A percentile compares a stretch with the other conserved stretches of the same genome.
phyloP scores from a whole-genome alignment of 345 rosid species.

The Laguncularia racemosa region DNA sequence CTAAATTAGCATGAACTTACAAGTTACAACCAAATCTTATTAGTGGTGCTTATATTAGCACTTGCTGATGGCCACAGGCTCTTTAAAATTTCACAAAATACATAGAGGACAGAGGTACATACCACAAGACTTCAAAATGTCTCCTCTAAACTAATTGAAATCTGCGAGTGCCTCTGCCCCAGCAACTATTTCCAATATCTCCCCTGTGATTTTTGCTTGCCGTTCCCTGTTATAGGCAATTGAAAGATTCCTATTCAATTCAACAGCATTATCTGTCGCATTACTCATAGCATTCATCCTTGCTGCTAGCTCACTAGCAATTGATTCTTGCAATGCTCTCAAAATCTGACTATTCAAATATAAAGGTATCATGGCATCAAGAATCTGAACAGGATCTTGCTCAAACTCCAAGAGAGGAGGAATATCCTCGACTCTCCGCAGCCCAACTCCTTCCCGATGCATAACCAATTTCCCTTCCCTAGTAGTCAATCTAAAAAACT shows the following conservation, averaged over 20 bases:
- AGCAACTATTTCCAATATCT: slow-evolving; percentile 75
- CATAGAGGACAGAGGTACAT: neutral
- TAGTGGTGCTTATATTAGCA: too few relatives aligned
- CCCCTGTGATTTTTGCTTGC: slow-evolving; percentile 74
- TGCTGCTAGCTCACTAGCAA: slow-evolving; percentile 78
- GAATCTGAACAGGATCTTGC: slow-evolving; percentile 87
- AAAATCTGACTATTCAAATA: slow-evolving; percentile 81
- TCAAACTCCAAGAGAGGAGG: slow-evolving; percentile 75
- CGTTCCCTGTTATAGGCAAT: slow-evolving; percentile 51
- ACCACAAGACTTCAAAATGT: neutral
- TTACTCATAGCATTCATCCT: slow-evolving; percentile 88
- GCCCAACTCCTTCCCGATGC: slow-evolving; percentile 40
- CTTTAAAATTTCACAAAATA: neutral
- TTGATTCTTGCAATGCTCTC: slow-evolving; percentile 78
- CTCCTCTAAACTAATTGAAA: slow-evolving; percentile 7
- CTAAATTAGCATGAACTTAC: too few relatives aligned
- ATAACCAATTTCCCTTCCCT: slow-evolving; percentile 65
- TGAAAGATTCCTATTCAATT: slow-evolving; percentile 59
- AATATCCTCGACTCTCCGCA: slow-evolving; percentile 15
- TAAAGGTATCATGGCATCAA: slow-evolving; percentile 90
- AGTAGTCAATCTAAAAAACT: slow-evolving; percentile 70
- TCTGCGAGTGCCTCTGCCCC: slow-evolving; percentile 72
- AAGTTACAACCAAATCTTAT: too few relatives aligned
- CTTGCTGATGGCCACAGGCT: neutral
- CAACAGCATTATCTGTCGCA: slow-evolving; percentile 76